phyloP scores from a whole-genome alignment of 2,329 filamentous ascomycete genomes.

The Monascus ruber region DNA sequence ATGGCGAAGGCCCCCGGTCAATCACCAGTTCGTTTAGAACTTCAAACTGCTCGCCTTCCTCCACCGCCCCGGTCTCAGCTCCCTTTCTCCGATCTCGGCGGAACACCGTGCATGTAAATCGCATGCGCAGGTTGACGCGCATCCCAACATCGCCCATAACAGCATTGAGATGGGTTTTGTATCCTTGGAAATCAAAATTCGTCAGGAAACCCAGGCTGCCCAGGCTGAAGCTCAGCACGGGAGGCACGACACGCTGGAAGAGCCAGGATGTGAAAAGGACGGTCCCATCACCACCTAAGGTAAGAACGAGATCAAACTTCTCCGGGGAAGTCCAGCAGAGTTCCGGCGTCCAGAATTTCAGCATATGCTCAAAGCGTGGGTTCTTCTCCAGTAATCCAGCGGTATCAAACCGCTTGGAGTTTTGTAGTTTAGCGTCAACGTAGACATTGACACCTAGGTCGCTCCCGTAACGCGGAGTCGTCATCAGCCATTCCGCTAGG shows the following conservation, averaged over 20 bases:
- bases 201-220: slow-evolving; percentile 92
- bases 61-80: slow-evolving; percentile 47
- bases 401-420: slow-evolving; percentile 78
- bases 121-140: slow-evolving; percentile 96
- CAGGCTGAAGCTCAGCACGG: slow-evolving; percentile 80
- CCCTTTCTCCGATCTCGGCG: slow-evolving; percentile 46
- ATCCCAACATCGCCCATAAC: slow-evolving; percentile 93
- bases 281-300: slow-evolving; percentile 89
- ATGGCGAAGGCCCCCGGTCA: slow-evolving; percentile 89
- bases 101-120: slow-evolving; percentile 96
- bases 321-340: slow-evolving; percentile 90
- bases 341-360: slow-evolving; percentile 93
- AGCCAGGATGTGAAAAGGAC: slow-evolving; percentile 94
- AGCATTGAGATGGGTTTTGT: slow-evolving; percentile 73
- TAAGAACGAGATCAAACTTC: slow-evolving; percentile 90
- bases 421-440: slow-evolving; percentile 87
- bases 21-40: slow-evolving; percentile 98
- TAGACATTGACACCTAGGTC: slow-evolving; percentile 92
- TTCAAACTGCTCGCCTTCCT: slow-evolving; percentile 92
- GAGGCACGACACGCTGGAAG: slow-evolving; percentile 89
- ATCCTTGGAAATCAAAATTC: slow-evolving; percentile 88
- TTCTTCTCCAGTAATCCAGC: slow-evolving; percentile 61
- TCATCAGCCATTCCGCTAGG: slow-evolving; percentile 75
- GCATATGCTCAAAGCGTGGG: slow-evolving; percentile 65
- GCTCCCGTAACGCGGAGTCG: slow-evolving; percentile 78